Base-by-base conservation (phyloP, 1,139 yeast genomes). In the Candida freyschussii region DNA sequence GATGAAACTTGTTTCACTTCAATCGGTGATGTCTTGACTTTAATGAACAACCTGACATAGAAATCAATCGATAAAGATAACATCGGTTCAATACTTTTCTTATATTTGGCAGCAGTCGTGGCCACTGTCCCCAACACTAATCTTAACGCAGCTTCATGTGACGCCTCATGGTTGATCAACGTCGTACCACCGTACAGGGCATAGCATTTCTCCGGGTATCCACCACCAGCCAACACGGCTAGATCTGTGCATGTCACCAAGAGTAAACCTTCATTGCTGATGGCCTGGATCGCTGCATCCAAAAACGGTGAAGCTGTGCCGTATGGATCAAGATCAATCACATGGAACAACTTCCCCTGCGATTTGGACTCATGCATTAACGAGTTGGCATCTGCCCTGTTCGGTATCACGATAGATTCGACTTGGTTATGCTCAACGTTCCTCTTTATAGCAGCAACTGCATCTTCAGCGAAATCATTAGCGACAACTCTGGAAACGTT, bases 301-400 rank as follows among this genome's bases (percentile, higher is more conserved):
- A 91, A 69, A 54, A 91, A 91, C 6, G 97, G 97, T 1, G 96
- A 75, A 0, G 96, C 98, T 0, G 96, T 82, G 14, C 99, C 99
- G 55, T 91, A 91, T 0, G 99, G 99, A 55, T 91, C 99, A 36
- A 91, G 69, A 59, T 91, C 99, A 37, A 93, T 76, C 9, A 85
- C 84, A 53, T 91, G 95, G 59, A 81, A 83, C 34, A 68, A 67
- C 29, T 52, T 59, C 15, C 61, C 62, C 19, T 60, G 55, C 1
- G 69, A 55, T 34, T 69, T 65, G 31, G 65, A 62, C 16, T 62
- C 56, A 34, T 78, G 70, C 96, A 91, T 86, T 53, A 71, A 75
- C 30, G 75, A 75, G 44, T 82, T 85, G 17, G 98, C 98, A 61
- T 91, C 97, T 15, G 91, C 96, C 48, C 72, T 72, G 49, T 84